Conservation (phyloP, 2,329 filamentous ascomycete species). For the Colletotrichum theobromicola region DNA sequence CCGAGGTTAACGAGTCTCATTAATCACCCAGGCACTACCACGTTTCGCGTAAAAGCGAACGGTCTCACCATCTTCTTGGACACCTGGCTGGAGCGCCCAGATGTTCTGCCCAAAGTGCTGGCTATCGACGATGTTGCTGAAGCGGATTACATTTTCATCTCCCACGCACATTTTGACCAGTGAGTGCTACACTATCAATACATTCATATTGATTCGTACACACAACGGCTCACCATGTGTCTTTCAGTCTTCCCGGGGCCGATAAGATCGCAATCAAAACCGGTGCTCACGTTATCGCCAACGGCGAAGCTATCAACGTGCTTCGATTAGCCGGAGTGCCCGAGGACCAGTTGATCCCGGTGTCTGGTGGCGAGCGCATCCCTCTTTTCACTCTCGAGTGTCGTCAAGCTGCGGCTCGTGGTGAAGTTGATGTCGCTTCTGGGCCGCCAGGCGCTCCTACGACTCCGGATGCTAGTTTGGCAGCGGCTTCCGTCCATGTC, state of each 20-base stretch:
- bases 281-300: background rate
- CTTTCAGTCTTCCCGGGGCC: background rate
- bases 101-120: background rate
- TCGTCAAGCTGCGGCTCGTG: background rate
- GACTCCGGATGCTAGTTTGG: constrained; percentile 5
- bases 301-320: background rate
- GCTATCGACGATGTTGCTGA: constrained; percentile 24
- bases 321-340: background rate
- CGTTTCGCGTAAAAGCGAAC: background rate
- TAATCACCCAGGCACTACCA: background rate
- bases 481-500: constrained; percentile 23
- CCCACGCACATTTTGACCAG: constrained; percentile 30
- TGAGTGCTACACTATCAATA: background rate
- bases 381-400: background rate
- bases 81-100: background rate
- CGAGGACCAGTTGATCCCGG: background rate
- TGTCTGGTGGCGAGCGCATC: background rate
- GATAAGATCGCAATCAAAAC: background rate
- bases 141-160: constrained; percentile 30
- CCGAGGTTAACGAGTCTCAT: background rate
- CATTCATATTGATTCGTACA: background rate
- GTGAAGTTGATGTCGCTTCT: background rate
- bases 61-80: background rate
- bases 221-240: background rate
- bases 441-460: background rate